phyloP scores from a whole-genome alignment of 176 grass and related monocot genomes.

The Paspalum vaginatum region DNA sequence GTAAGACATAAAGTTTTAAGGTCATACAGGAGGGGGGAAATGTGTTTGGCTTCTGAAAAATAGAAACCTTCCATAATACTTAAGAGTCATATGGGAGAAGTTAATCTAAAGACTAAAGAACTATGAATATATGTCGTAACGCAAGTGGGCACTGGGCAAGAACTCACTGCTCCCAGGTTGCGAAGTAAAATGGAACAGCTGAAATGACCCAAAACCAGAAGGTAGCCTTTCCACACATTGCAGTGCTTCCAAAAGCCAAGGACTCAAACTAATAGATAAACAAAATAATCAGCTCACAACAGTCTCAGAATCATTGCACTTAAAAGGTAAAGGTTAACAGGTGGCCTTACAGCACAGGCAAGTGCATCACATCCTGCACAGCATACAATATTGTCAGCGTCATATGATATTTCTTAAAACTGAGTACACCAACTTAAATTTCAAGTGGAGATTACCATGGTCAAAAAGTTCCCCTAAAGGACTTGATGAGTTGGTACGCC shows the following conservation, averaged over 20 bases:
- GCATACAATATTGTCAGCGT: constrained; percentile 34
- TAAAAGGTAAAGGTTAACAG: neutral
- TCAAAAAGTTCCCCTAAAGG: constrained; percentile 99
- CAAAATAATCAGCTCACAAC: constrained; percentile 34
- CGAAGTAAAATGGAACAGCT: constrained; percentile 91
- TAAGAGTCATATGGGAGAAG: constrained; percentile 1
- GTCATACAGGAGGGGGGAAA: neutral
- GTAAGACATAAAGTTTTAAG: constrained; percentile 16
- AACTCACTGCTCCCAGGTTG: constrained; percentile 99
- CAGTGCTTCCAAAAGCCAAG: constrained; percentile 96
- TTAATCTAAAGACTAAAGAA: constrained; percentile 26
- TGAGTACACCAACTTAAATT: constrained; percentile 20
- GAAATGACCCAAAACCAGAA: constrained; percentile 93
- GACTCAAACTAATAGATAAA: constrained; percentile 75
- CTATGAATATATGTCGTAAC: neutral
- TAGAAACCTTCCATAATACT: constrained; percentile 31
- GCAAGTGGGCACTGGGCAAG: neutral
- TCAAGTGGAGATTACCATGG: constrained; percentile 63
- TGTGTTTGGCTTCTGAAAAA: neutral
- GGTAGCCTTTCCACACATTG: constrained; percentile 86
- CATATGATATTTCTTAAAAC: constrained; percentile 28
- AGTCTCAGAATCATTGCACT: constrained; percentile 18
- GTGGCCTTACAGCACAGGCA: constrained; percentile 88
- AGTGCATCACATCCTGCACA: constrained; percentile 92
- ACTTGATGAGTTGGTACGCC: constrained; percentile 95